Base-by-base conservation (phyloP, 805 yeast genomes). In the Yamadazyma takamatsuzukensis region DNA sequence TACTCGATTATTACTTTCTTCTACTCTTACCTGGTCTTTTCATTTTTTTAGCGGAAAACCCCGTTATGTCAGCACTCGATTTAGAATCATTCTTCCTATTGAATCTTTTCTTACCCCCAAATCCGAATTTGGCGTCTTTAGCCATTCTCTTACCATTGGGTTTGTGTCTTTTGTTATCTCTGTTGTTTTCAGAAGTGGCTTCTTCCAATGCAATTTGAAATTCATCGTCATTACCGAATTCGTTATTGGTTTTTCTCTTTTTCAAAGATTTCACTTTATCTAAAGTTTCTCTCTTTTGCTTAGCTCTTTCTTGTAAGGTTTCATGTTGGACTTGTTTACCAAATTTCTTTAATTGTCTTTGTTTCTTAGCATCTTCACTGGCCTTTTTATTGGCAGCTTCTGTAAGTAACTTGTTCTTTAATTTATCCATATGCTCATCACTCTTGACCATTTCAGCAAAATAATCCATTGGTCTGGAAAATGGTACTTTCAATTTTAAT, bases 391-490 rank as follows among this genome's bases (percentile, higher is more conserved):
- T 83, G 36, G 81, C 71, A 18, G 82, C 83, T 56, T 87, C 96
- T 43, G 77, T 73, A 27, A 88, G 70, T 48, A 90, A 72, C 61
- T 85, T 87, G 51, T 70, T 65, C 70, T 86, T 88, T 54, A 93
- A 74, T 62, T 78, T 85, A 53, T 87, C 96, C 98, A 93, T 93
- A 61, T 93, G 99, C 59, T 87, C 96, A 60, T 93, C 98, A 34
- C 89, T 81, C 68, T 93, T 93, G 39, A 88, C 85, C 98, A 93
- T 93, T 64, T 93, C 98, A 13, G 98, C 99, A 65, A 93, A 93
- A 60, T 86, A 93, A 57, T 93, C 98, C 51, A 76, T 66, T 22
- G 99, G 99, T 59, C 98, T 78, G 18, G 94, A 72, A 58, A 93
- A 93, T 39, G 96, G 87, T 19, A 90, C 78, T 53, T 81, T 80